Base-by-base conservation (phyloP, 2,329 filamentous ascomycete genomes). In the Lachnellula occidentalis region DNA sequence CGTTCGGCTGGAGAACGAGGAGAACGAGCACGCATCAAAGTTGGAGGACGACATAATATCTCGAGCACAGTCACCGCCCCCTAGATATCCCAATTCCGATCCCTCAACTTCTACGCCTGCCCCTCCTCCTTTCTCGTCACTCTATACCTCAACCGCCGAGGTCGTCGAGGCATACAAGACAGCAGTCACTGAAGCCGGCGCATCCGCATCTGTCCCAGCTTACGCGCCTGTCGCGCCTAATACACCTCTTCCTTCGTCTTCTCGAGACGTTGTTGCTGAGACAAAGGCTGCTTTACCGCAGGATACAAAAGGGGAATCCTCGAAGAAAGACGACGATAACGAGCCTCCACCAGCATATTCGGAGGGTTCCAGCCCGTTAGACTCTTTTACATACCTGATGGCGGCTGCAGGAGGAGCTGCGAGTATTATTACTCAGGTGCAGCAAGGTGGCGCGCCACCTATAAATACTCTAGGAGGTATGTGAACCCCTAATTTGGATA, bases 401-500 rank as follows among this genome's bases (percentile, higher is more conserved):
- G 92, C 94, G 75, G 89, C 91, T 72, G 92, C 92, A 75, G 92
- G 92, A 79, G 92, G 92, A 76, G 89, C 92, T 66, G 87, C 92
- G 77, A 97, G 94, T 82, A 96, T 99, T 71, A 95, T 99, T 76
- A 99, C 94, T 74, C 94, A 99, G 77, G 94, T 99, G 66, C 92
- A 95, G 71, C 94, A 99, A 74, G 88, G 88, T 62, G 92, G 88
- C 49, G 79, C 81, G 21, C 88, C 91, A 66, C 88, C 92, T 37
- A 84, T 96, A 65, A 95, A 94, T 73, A 88, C 90, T 53, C 79
- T 97, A 58, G 90, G 89, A 82, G 89, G 89, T 91, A 75, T 68
- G 79, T 54, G 55, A 27, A 22, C 27, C 34, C 15, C n/a, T 19
- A 50, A 27, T 52, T 53, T 62, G 24, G 60, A 47, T 34, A 24